These are phyloP conservation scores for Vitis amurensis DNA, from an alignment of 164 flowering plant species.

Conservation along the genomic window DNA sequence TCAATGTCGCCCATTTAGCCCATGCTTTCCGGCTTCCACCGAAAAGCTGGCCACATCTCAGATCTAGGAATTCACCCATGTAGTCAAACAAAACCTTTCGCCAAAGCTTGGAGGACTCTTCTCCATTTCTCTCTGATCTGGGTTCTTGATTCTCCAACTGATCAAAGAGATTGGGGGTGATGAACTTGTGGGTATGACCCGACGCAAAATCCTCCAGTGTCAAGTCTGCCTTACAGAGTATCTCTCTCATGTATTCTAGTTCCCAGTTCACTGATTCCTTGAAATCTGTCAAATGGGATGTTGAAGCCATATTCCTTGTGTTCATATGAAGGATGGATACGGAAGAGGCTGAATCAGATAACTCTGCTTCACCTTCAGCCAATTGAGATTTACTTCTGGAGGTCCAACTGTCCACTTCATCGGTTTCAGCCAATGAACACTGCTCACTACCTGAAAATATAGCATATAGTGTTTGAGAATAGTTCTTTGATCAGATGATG, in stretches of 20 bases:
- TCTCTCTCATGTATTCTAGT: conserved; percentile 31
- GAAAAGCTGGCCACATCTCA: conserved; percentile 17
- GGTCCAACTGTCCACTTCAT: conserved; percentile 16
- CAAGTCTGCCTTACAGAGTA: conserved; percentile 31
- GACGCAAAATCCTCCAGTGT: conserved; percentile 27
- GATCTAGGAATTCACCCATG: conserved; percentile 39
- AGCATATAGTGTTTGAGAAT: not conserved
- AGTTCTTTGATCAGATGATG: not conserved
- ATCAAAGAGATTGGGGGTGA: conserved; percentile 38
- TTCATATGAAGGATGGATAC: conserved; percentile 12
- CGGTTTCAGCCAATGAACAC: conserved; percentile 11
- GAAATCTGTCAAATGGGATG: conserved; percentile 1
- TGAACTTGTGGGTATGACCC: conserved; percentile 23
- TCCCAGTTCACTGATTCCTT: conserved; percentile 40
- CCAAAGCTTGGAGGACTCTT: conserved; percentile 29
- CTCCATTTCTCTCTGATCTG: conserved; percentile 15
- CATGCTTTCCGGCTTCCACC: conserved; percentile 35
- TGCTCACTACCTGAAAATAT: conserved; percentile 27
- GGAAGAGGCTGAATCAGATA: conserved; percentile 34
- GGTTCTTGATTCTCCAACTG: conserved; percentile 36
- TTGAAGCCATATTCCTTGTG: conserved; percentile 1
- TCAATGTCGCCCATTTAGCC: conserved; percentile 27
- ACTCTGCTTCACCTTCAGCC: conserved; percentile 21
- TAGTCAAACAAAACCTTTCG: conserved; percentile 51
- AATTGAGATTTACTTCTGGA: conserved; percentile 8